phyloP scores from a whole-genome alignment of 2,329 filamentous ascomycete genomes.

The Aaosphaeria pasadenensis region DNA sequence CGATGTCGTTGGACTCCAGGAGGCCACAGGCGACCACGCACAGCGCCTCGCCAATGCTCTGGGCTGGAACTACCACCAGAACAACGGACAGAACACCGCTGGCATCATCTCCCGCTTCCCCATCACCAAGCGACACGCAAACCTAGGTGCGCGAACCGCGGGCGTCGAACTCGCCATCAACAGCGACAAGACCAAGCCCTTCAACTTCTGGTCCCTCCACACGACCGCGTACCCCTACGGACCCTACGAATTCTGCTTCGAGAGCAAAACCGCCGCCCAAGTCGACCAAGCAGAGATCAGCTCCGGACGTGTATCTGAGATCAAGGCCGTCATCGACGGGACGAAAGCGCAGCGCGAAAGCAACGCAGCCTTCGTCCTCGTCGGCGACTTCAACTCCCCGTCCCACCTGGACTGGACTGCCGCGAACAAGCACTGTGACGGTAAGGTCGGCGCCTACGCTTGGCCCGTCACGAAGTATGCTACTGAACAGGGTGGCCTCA shows the following conservation, averaged over 20 bases:
- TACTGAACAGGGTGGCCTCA: conserved; percentile 1
- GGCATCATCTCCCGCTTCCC: conserved; percentile 9
- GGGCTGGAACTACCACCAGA: conserved; percentile 9
- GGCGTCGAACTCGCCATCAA: conserved; percentile 4
- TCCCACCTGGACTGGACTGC: conserved; percentile 7
- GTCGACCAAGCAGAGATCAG: conserved; percentile 1
- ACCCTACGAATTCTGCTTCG: conserved; percentile 8
- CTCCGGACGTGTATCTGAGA: conserved; percentile 1
- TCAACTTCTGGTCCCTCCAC: conserved; percentile 9
- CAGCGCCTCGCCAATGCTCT: conserved; percentile 8
- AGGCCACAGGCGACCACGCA: conserved; percentile 4
- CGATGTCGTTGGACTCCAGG: conserved; percentile 8
- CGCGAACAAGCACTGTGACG: conserved; percentile 3
- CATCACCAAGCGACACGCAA: conserved; percentile 3
- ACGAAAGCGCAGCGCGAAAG: conserved; percentile 4
- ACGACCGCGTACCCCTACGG: conserved; percentile 4
- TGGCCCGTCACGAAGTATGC: conserved; percentile 5
- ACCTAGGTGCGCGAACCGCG: conserved; percentile 1
- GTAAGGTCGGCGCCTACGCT: background rate
- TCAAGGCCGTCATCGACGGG: conserved; percentile 1
- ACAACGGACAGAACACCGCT: conserved; percentile 2
- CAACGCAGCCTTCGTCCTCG: conserved; percentile 4
- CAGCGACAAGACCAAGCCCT: conserved; percentile 2
- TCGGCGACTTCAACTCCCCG: conserved; percentile 9
- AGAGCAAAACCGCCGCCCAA: conserved; percentile 1